phyloP scores from a whole-genome alignment of 1,284 basidiomycete species.

The Leccinum fallax region DNA sequence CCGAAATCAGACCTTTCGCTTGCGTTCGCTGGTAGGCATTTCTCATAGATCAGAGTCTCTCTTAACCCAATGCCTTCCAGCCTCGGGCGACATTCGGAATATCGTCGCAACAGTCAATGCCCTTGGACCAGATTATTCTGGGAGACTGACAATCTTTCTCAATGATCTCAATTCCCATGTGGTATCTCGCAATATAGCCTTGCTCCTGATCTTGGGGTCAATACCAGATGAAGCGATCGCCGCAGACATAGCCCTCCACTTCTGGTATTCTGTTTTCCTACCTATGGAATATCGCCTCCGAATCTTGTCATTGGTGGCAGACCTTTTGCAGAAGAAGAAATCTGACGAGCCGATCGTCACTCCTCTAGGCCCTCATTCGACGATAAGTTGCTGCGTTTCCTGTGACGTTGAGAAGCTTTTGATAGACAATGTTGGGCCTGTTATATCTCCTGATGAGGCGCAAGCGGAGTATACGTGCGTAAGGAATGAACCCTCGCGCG shows the following conservation, averaged over 20 bases:
- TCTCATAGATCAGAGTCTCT: slow-evolving; percentile 1
- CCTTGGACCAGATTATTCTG: slow-evolving; percentile 28
- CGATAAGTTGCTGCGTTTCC: slow-evolving; percentile 21
- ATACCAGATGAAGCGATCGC: slow-evolving; percentile 33
- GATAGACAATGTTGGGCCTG: slow-evolving; percentile 18
- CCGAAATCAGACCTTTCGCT: slow-evolving; percentile 38
- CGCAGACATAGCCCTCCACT: slow-evolving; percentile 46
- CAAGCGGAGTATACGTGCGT: slow-evolving; percentile 28
- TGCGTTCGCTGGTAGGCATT: slow-evolving; percentile 37
- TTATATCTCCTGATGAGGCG: slow-evolving; percentile 24
- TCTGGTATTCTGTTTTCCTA: slow-evolving; percentile 46
- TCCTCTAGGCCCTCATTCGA: slow-evolving; percentile 22
- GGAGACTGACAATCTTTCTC: slow-evolving; percentile 35
- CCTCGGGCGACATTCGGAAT: slow-evolving; percentile 32
- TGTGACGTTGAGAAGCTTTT: slow-evolving; percentile 17
- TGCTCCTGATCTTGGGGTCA: slow-evolving; percentile 42
- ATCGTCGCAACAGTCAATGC: slow-evolving; percentile 26
- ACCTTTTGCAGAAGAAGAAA: slow-evolving; percentile 17
- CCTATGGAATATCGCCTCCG: slow-evolving; percentile 36
- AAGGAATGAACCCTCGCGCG: slow-evolving; percentile 32
- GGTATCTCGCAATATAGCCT: slow-evolving; percentile 39
- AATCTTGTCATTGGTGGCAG: slow-evolving; percentile 21
- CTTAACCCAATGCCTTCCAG: slow-evolving; percentile 11
- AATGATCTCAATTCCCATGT: slow-evolving; percentile 37
- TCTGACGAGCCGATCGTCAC: slow-evolving; percentile 3